These are phyloP conservation scores for Aureobasidium mangrovei DNA, from an alignment of 2,329 filamentous ascomycete genomes.

Conservation along the genomic window DNA sequence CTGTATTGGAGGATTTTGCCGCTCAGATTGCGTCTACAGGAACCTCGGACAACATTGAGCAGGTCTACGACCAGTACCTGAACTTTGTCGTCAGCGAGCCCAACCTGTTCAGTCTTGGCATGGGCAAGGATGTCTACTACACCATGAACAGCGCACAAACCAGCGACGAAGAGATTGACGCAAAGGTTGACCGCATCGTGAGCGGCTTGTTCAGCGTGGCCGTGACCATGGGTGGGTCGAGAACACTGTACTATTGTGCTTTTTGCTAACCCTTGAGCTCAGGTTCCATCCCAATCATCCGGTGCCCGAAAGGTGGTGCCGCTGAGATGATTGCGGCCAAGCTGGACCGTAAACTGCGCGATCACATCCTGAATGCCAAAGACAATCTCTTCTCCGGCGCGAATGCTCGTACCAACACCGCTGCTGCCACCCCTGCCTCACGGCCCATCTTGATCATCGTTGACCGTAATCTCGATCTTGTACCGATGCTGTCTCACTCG, in stretches of 20 bases:
- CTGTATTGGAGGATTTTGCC: slow-evolving; percentile 89
- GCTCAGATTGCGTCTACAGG: slow-evolving; percentile 74
- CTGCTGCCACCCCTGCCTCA: slow-evolving; percentile 57
- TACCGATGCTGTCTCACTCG: slow-evolving; percentile 97
- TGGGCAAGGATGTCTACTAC: slow-evolving; percentile 91
- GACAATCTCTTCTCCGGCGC: slow-evolving; percentile 81
- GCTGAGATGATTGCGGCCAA: slow-evolving; percentile 92
- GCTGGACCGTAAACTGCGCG: slow-evolving; percentile 87
- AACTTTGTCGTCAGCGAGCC: slow-evolving; percentile 97
- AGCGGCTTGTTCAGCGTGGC: slow-evolving; percentile 95
- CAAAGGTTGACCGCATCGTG: slow-evolving; percentile 81
- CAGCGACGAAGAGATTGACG: slow-evolving; percentile 80
- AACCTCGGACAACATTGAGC: slow-evolving; percentile 81
- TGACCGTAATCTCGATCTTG: slow-evolving; percentile 89
- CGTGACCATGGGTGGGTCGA: slow-evolving; percentile 81
- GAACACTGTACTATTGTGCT: neutral
- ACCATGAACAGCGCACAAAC: slow-evolving; percentile 91
- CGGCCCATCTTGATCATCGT: slow-evolving; percentile 87
- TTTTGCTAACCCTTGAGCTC: neutral
- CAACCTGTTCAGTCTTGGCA: slow-evolving; percentile 86
- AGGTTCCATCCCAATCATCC: slow-evolving; percentile 90
- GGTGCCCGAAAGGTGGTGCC: slow-evolving; percentile 84
- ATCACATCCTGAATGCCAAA: slow-evolving; percentile 95
- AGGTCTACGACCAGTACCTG: slow-evolving; percentile 92
- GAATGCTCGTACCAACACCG: slow-evolving; percentile 53